Base-by-base conservation (phyloP, 2,329 filamentous ascomycete genomes). In the Neofusicoccum sp. region DNA sequence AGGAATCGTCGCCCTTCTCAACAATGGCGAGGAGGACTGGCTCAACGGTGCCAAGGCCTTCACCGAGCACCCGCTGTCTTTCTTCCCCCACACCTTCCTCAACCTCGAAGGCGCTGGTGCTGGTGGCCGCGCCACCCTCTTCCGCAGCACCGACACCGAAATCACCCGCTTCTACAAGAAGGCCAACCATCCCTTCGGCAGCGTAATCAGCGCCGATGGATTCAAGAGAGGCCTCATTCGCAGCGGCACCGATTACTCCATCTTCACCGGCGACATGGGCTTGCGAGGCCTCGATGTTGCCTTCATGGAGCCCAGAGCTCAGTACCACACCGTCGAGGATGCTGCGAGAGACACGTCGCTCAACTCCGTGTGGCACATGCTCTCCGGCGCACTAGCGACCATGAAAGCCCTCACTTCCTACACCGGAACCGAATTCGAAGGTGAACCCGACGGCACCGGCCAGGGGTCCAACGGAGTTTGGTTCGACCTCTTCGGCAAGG, bases 41-140 rank as follows among this genome's bases (percentile, higher is more conserved):
- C 79, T 98, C 9, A 90, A 96, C 65, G 95, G 95, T 1, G 92
- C 93, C 6, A 85, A 86, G 63, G 92, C 89, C 5, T 97, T 96
- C 70, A 87, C 89, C 30, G 86, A 91, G 66, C 91, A 93, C 71
- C 90, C 92, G 0, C 81, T 96, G 64, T 86, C 91, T 9, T 86
- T 85, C 57, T 89, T 96, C 61, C 84, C 91, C 8, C 89, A 93
- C 70, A 91, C 91, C 0, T 98, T 99, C 71, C 79, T 98, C 65
- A 99, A 99, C 67, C 84, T 99, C 14, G 95, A 99, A 75, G 95
- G 95, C 11, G 93, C 93, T 41, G 95, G 93, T 53, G 93, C 93
- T 11, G 95, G 95, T 9, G 93, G 93, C 0, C 84, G 91, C 62
- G 93, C 93, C 3, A 89, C 89, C 9, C 79, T 98, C 2, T 98